A percentile compares a stretch with the other conserved stretches of the same genome.
Evolutionary conservation across 495 filamentous ascomycete species (phyloP).

Genomic region (Lasiosphaeriaceae sp.): DNA sequence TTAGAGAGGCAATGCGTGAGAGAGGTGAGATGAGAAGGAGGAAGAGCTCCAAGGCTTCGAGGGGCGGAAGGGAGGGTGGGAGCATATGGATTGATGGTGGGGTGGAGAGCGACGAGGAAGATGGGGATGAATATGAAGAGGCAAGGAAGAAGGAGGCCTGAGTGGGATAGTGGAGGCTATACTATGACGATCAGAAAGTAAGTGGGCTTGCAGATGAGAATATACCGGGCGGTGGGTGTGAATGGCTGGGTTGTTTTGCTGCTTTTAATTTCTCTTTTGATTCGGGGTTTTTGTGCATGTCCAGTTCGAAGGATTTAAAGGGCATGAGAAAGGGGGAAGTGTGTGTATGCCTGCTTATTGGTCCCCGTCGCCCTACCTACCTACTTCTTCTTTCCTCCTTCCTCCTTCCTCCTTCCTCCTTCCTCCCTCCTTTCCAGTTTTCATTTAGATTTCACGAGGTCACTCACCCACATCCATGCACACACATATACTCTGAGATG

Average conservation of each 20-base stretch:
- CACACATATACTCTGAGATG: no score
- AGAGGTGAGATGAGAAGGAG: slow-evolving; percentile 68
- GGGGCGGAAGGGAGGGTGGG: slow-evolving; percentile 19
- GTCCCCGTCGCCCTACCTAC: neutral
- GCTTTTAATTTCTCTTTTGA: no score
- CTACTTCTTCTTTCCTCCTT: neutral
- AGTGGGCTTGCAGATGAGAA: no score
- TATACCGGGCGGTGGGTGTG: no score
- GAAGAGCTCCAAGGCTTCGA: slow-evolving; percentile 51
- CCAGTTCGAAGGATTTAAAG: no score
- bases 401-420: neutral
- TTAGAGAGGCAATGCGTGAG: slow-evolving; percentile 85
- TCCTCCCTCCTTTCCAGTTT: neutral
- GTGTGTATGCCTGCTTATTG: neutral
- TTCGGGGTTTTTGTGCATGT: no score
- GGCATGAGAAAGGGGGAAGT: neutral
- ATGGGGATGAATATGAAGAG: slow-evolving; percentile 25
- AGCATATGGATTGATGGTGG: slow-evolving; percentile 47
- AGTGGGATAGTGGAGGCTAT: neutral
- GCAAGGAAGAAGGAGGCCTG: slow-evolving; percentile 22
- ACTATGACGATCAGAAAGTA: no score
- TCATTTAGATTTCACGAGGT: no score
- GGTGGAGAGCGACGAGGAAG: slow-evolving; percentile 13
- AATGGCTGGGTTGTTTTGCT: no score
- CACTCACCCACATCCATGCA: no score